phyloP scores from a whole-genome alignment of 192 early-diverging fungal species.

The Chytriomyces confervae region DNA sequence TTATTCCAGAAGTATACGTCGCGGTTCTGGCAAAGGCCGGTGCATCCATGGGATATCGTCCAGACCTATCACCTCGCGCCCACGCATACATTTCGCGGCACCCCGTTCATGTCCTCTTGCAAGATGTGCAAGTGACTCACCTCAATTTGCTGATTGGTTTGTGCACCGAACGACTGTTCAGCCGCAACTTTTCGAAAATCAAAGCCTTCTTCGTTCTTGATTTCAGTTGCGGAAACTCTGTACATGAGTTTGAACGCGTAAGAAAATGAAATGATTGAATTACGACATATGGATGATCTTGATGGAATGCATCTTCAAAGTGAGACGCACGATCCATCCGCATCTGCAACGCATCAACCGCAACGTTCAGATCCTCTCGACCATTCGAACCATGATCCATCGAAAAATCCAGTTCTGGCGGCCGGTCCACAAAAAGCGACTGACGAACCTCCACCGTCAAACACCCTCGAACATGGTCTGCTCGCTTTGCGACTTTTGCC shows the following conservation, averaged over 20 bases:
- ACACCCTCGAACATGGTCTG: conserved; percentile 48
- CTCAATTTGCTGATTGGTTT: conserved; percentile 38
- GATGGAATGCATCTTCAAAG: background rate
- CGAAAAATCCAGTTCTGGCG: background rate
- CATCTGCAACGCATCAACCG: background rate
- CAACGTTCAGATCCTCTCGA: background rate
- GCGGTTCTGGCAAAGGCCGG: conserved; percentile 57
- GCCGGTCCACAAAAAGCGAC: background rate
- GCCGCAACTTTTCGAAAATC: background rate
- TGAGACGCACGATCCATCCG: background rate
- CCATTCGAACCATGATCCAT: background rate
- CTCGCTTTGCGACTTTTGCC: conserved; percentile 50
- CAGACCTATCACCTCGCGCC: conserved; percentile 34
- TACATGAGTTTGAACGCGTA: conserved; percentile 53
- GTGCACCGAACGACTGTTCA: background rate
- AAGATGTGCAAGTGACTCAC: conserved; percentile 50
- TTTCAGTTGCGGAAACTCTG: conserved; percentile 45
- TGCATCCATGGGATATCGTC: conserved; percentile 41
- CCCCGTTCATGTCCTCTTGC: conserved; percentile 51
- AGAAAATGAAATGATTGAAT: conserved; percentile 49
- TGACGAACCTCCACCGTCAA: conserved; percentile 16
- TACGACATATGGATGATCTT: conserved; percentile 33
- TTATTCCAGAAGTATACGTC: conserved; percentile 50
- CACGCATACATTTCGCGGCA: conserved; percentile 33
- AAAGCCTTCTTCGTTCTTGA: background rate